Evolutionary conservation across 1,139 yeast species (phyloP).

Genomic region (Kodamaea plutei): DNA sequence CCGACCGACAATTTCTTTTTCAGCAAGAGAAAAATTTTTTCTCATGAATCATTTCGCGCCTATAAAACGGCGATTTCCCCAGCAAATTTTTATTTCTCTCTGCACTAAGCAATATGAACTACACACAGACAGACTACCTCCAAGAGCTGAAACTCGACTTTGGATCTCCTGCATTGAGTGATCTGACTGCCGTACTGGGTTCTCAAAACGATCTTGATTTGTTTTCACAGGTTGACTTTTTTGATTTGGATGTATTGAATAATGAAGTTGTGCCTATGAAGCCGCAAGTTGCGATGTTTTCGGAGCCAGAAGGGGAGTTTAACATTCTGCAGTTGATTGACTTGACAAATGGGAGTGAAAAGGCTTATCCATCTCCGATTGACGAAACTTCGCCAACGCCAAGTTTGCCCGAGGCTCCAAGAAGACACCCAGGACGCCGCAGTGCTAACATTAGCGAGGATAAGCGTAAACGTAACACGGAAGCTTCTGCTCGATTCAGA

Average conservation of each 20-base stretch:
- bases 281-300: slow-evolving; percentile 5
- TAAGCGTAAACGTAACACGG: slow-evolving; percentile 56
- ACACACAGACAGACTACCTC: slow-evolving; percentile 43
- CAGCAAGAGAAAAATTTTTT: no score
- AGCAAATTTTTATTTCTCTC: no score
- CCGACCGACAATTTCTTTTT: no score
- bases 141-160: slow-evolving; percentile 31
- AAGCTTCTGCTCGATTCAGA: slow-evolving; percentile 61
- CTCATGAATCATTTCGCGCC: no score
- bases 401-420: not conserved
- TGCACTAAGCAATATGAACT: no score
- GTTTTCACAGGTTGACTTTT: slow-evolving; percentile 44
- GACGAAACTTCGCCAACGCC: not conserved
- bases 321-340: not conserved
- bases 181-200: slow-evolving; percentile 10
- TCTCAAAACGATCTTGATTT: slow-evolving; percentile 36
- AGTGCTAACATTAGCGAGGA: slow-evolving; percentile 24
- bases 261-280: slow-evolving; percentile 19
- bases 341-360: not conserved
- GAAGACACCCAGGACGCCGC: slow-evolving; percentile 3
- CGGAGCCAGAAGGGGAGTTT: not conserved
- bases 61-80: no score
- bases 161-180: slow-evolving; percentile 22
- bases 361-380: not conserved
- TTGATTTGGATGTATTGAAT: slow-evolving; percentile 43